These are phyloP conservation scores for Crithidia mellificae DNA, from an alignment of 208 protist genomes.

Conservation along the genomic window DNA sequence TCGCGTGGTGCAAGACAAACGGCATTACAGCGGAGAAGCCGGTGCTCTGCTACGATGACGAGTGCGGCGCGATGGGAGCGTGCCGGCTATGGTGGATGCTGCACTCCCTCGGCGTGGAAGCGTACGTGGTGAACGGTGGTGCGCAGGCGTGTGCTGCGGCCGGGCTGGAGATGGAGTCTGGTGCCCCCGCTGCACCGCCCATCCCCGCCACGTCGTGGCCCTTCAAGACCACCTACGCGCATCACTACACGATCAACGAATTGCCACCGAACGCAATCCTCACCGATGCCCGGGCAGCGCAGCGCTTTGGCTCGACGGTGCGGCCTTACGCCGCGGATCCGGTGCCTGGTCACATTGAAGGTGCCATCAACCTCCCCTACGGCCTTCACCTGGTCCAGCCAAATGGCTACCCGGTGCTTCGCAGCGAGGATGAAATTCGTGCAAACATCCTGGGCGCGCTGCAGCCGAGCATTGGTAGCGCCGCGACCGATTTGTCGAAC, in stretches of 20 bases:
- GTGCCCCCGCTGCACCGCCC: slow-evolving; percentile 8
- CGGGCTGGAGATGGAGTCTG: slow-evolving; percentile 45
- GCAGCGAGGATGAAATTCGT: slow-evolving; percentile 49
- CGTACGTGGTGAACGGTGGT: slow-evolving; percentile 81
- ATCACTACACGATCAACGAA: slow-evolving; percentile 41
- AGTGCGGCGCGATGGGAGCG: slow-evolving; percentile 69
- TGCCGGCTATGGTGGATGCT: slow-evolving; percentile 92
- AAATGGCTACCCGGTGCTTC: slow-evolving; percentile 34
- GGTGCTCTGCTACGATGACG: slow-evolving; percentile 87
- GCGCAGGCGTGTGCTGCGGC: slow-evolving; percentile 54
- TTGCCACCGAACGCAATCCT: slow-evolving; percentile 59
- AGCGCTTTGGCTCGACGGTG: slow-evolving; percentile 64
- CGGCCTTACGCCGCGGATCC: slow-evolving; percentile 57
- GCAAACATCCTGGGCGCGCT: slow-evolving; percentile 43
- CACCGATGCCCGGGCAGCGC: slow-evolving; percentile 55
- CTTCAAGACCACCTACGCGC: slow-evolving; percentile 39
- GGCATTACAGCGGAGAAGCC: slow-evolving; percentile 44
- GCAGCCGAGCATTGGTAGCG: slow-evolving; percentile 18
- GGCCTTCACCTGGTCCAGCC: slow-evolving; percentile 22
- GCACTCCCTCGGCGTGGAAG: slow-evolving; percentile 70
- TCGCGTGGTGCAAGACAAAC: slow-evolving; percentile 60
- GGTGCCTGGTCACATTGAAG: slow-evolving; percentile 76
- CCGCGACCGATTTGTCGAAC: slow-evolving; percentile 38
- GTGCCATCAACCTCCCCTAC: slow-evolving; percentile 67
- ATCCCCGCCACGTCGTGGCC: slow-evolving; percentile 42